Conservation (phyloP, 345 rosid genomes). For the Brassica incana region DNA sequence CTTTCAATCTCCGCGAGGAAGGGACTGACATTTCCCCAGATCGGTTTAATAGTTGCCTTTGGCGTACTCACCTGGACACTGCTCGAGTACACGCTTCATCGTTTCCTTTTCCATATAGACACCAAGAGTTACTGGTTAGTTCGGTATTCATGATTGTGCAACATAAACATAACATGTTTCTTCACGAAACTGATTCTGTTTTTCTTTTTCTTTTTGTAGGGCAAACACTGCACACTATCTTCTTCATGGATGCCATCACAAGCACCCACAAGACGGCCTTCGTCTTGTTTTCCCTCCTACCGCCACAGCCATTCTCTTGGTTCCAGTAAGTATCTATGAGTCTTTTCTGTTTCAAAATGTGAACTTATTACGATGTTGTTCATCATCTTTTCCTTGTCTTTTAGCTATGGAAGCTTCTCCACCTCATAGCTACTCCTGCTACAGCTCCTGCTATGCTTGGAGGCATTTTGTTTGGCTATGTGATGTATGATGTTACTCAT, state of each 20-base stretch:
- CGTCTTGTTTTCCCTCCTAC: conserved; percentile 90
- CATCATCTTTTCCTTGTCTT: neutral
- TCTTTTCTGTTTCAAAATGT: neutral
- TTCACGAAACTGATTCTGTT: conserved; percentile 9
- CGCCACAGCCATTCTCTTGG: conserved; percentile 62
- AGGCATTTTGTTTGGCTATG: conserved; percentile 69
- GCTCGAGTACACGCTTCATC: conserved; percentile 87
- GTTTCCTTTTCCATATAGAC: conserved; percentile 90
- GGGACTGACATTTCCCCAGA: conserved; percentile 64
- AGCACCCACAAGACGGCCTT: conserved; percentile 86
- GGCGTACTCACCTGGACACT: conserved; percentile 88
- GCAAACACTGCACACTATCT: conserved; percentile 79
- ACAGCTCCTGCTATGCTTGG: conserved; percentile 64
- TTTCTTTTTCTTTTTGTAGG: conserved; percentile 37
- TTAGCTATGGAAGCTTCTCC: conserved; percentile 58
- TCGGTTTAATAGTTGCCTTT: conserved; percentile 52
- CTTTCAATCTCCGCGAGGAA: conserved; percentile 57
- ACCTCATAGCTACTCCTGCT: conserved; percentile 51
- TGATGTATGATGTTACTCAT: conserved; percentile 70
- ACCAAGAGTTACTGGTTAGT: conserved; percentile 87
- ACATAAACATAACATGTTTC: neutral
- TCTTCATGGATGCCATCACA: conserved; percentile 88
- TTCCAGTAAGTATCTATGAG: conserved; percentile 52
- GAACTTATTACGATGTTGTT: neutral
- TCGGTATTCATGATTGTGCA: neutral